Conservation (phyloP, 495 filamentous ascomycete species). For the Schizothecium vesticola region DNA sequence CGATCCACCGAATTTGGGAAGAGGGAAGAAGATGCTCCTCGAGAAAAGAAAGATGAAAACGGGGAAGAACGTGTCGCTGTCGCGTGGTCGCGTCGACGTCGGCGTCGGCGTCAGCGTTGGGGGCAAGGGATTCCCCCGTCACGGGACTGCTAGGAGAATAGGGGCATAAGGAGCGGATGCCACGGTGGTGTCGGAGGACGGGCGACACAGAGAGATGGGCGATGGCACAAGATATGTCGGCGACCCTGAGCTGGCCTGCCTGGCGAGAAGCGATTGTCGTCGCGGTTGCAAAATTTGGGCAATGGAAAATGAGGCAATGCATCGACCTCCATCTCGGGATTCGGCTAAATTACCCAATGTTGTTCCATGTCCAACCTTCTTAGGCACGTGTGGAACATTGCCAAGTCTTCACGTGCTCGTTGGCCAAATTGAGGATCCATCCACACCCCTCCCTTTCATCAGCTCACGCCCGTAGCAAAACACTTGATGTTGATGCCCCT, state of each 20-base stretch:
- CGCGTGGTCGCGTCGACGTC: background rate
- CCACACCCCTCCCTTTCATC: background rate
- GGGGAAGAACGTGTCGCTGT: background rate
- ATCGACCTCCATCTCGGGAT: background rate
- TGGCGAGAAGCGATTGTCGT: background rate
- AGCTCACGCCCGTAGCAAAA: background rate
- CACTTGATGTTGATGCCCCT: background rate
- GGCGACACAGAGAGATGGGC: background rate
- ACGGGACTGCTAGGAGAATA: background rate
- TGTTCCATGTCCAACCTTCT: background rate
- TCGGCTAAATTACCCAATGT: background rate
- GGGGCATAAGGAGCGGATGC: background rate
- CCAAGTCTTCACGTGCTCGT: background rate
- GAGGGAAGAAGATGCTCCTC: conserved; percentile 8
- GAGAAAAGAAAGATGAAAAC: background rate
- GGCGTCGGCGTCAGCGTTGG: background rate
- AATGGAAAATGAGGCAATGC: background rate
- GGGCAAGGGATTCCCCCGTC: background rate
- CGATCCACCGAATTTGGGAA: background rate
- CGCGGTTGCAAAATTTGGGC: background rate
- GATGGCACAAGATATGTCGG: background rate
- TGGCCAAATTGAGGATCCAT: background rate
- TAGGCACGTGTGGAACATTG: background rate
- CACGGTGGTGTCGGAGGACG: background rate
- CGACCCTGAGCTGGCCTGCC: background rate